Base-by-base conservation (phyloP, 371 early-diverging fungal genomes). In the Apophysomyces variabilis region DNA sequence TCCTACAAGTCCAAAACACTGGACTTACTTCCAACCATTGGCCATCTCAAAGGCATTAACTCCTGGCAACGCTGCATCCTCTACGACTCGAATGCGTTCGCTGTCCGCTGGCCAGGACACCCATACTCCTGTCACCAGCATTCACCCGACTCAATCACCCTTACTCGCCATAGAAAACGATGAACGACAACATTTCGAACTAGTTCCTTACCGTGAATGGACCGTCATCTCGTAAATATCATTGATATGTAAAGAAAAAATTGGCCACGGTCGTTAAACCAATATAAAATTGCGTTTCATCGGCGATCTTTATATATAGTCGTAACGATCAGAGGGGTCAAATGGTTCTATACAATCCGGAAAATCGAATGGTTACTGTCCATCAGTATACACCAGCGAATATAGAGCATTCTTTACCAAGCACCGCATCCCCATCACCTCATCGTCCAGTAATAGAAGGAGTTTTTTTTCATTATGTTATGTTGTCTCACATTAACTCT, bases 131-230 rank as follows among this genome's bases (percentile, higher is more conserved):
- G 38, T 66, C 59, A 38, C 56, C 59, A 57, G 61, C 36, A 58
- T 50, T n/a, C 37, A n/a, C 60, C 12, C 50, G 16, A 7, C 32
- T 45, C 50, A 32, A 44, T 57, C 59, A 6, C 54, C 54, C 7
- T 26, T 50, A 21, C 11, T 60, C 32, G 59, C 65, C 13, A 58
- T 57, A 26, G 54, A 73, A 12, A 38, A 37, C 45, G 50, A 57
- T 50, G 54, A 50, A 50, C 54, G 5, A 46, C 47, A 64, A 16
- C 65, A 73, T 26, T 73, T 66, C 58, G 83, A 83, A 43, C 67
- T 85, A 0, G 82, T 85, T 1, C 85, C 85, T 32, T 85, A 85
- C 56, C 70, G 77, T n/a, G 85, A 85, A 50, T 85, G 82, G 80
- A 82, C 84, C 5, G 72, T 85, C 12, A 85, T 85, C 43, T 69